A percentile compares a stretch with the other conserved stretches of the same genome.
These are phyloP conservation scores for Thamnidium elegans DNA, from an alignment of 192 early-diverging fungal genomes.

Conservation along the genomic window DNA sequence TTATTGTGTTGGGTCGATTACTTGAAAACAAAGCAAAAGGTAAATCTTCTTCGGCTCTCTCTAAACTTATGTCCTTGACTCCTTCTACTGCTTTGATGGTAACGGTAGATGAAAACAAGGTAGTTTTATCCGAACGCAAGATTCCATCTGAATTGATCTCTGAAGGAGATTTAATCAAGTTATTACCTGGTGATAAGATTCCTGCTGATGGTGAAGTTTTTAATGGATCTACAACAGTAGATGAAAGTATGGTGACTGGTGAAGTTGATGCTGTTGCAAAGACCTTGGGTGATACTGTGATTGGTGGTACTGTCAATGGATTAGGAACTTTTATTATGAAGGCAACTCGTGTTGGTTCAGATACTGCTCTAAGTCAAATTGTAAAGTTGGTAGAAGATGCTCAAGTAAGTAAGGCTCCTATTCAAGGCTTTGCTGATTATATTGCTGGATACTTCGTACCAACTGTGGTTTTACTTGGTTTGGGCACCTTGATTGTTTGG, in stretches of 20 bases:
- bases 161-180: constrained; percentile 78
- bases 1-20: constrained; percentile 90
- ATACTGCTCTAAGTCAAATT: constrained; percentile 90
- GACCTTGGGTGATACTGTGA: constrained; percentile 56
- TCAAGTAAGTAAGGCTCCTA: constrained; percentile 92
- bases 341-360: constrained; percentile 82
- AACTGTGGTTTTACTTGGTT: constrained; percentile 66
- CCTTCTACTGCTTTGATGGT: constrained; percentile 71
- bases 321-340: constrained; percentile 82
- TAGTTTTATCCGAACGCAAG: constrained; percentile 57
- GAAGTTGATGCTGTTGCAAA: constrained; percentile 84
- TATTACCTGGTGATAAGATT: constrained; percentile 91
- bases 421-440: constrained; percentile 88
- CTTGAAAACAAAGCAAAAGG: constrained; percentile 95
- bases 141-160: constrained; percentile 88
- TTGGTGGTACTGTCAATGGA: constrained; percentile 96
- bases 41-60: constrained; percentile 84
- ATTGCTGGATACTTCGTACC: constrained; percentile 95
- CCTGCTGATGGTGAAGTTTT: constrained; percentile 86
- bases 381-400: constrained; percentile 90
- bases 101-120: constrained; percentile 21
- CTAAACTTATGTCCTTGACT: constrained; percentile 83
- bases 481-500: constrained; percentile 80
- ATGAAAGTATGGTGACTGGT: constrained; percentile 97
- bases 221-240: constrained; percentile 72